Percentiles rank a stretch among this genome's conserved stretches.
These are phyloP conservation scores for Tolypocladium endophyticum DNA, from an alignment of 2,329 filamentous ascomycete species.

Conservation along the genomic window DNA sequence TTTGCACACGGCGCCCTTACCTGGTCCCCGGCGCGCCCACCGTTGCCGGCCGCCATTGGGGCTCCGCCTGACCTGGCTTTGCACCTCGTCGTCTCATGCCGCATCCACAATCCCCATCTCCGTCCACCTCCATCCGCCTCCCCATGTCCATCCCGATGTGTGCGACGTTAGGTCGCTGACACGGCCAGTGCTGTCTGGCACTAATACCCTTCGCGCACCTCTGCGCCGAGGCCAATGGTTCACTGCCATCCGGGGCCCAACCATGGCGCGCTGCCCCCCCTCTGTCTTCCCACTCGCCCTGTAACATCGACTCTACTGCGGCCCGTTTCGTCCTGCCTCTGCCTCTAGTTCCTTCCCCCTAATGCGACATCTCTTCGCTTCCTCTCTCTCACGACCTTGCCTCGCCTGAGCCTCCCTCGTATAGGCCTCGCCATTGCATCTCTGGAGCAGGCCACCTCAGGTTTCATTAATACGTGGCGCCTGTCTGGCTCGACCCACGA, in stretches of 20 bases:
- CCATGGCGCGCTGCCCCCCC: neutral
- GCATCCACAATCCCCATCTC: neutral
- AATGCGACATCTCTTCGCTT: neutral
- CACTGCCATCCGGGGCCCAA: neutral
- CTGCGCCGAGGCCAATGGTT: neutral
- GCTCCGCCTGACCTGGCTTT: neutral
- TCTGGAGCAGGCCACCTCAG: neutral
- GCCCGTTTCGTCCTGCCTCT: neutral
- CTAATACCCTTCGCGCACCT: neutral
- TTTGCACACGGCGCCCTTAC: neutral
- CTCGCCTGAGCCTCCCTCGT: neutral
- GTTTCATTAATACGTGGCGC: neutral
- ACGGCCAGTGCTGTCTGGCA: neutral
- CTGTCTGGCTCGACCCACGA: neutral
- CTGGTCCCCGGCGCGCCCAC: no score
- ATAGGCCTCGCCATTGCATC: neutral
- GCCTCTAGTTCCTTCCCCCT: neutral
- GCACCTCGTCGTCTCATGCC: neutral
- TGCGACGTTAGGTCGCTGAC: neutral
- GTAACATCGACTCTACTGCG: neutral
- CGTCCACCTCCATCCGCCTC: neutral
- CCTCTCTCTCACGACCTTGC: neutral
- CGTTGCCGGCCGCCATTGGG: neutral
- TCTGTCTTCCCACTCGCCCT: neutral
- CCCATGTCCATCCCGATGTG: neutral